Percentiles rank a stretch among this genome's conserved stretches.
phyloP scores from a whole-genome alignment of 352 stramenopile genomes.

The Pythium vanterpoolii region DNA sequence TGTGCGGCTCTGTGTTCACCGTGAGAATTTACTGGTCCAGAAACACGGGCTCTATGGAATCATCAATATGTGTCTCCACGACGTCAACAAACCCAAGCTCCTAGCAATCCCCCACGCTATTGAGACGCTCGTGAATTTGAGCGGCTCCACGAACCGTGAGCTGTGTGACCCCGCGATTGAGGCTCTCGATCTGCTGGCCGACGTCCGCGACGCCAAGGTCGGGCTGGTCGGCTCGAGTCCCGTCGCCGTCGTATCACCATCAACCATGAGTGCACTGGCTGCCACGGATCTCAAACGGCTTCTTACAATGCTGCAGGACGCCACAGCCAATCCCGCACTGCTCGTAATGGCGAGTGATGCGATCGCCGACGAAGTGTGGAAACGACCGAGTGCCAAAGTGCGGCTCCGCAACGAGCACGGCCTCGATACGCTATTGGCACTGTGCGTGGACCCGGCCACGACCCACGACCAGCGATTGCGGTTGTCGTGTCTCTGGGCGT shows the following conservation, averaged over 20 bases:
- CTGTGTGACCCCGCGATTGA: constrained; percentile 66
- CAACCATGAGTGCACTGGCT: constrained; percentile 28
- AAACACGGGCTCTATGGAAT: constrained; percentile 66
- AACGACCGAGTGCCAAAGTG: constrained; percentile 49
- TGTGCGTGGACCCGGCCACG: constrained; percentile 32
- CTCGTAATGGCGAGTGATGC: constrained; percentile 71
- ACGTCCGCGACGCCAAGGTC: constrained; percentile 50
- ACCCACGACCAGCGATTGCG: constrained; percentile 25
- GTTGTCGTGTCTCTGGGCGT: constrained; percentile 63
- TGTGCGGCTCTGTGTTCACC: constrained; percentile 36
- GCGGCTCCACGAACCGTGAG: constrained; percentile 53
- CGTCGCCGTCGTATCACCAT: constrained; percentile 11
- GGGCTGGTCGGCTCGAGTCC: constrained; percentile 25
- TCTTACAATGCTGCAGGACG: constrained; percentile 47
- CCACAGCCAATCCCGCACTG: constrained; percentile 46
- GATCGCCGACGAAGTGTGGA: constrained; percentile 80
- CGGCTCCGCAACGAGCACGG: constrained; percentile 62
- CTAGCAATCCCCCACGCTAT: constrained; percentile 69
- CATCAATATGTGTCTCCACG: constrained; percentile 84
- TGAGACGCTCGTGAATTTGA: constrained; percentile 78
- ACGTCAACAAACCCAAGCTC: constrained; percentile 75
- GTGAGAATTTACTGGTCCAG: constrained; percentile 38
- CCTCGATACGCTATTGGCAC: constrained; percentile 54
- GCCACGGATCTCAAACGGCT: constrained; percentile 63
- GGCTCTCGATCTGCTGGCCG: constrained; percentile 72